Percentiles rank a stretch among this genome's conserved stretches.
phyloP scores from a whole-genome alignment of 2,329 filamentous ascomycete species.

The Penicillium sp. region DNA sequence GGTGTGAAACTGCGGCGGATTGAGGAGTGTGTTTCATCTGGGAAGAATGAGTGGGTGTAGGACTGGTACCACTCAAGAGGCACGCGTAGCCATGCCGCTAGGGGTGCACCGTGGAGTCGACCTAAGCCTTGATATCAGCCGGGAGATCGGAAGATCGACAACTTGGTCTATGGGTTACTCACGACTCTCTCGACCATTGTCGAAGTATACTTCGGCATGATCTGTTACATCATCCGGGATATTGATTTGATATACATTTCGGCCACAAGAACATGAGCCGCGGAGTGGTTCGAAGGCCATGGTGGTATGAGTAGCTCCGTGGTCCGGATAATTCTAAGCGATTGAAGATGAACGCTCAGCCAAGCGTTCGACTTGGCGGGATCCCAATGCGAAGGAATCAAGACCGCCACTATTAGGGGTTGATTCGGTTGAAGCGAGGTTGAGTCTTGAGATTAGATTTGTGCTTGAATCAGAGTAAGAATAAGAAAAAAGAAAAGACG shows the following conservation, averaged over 20 bases:
- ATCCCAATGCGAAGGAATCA: not conserved
- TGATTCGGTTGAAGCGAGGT: not conserved
- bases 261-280: slow-evolving; percentile 79
- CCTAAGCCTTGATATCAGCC: slow-evolving; percentile 40
- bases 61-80: slow-evolving; percentile 78
- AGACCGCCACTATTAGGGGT: not conserved
- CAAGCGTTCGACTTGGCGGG: not conserved
- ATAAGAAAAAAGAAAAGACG: not conserved
- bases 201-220: slow-evolving; percentile 68
- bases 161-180: slow-evolving; percentile 43
- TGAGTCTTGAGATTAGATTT: not conserved
- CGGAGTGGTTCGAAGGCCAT: slow-evolving; percentile 53
- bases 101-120: slow-evolving; percentile 63
- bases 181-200: slow-evolving; percentile 68
- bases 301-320: slow-evolving; percentile 13
- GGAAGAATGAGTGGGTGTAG: slow-evolving; percentile 68
- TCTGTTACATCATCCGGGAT: slow-evolving; percentile 59
- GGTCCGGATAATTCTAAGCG: slow-evolving; percentile 1
- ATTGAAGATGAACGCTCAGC: not conserved
- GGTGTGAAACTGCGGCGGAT: slow-evolving; percentile 67
- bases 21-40: slow-evolving; percentile 66
- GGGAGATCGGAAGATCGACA: slow-evolving; percentile 16
- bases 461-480: not conserved
- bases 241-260: slow-evolving; percentile 74
- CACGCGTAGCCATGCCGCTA: slow-evolving; percentile 78